Base-by-base conservation (phyloP, 805 yeast genomes). In the Myxozyma kluyveri region DNA sequence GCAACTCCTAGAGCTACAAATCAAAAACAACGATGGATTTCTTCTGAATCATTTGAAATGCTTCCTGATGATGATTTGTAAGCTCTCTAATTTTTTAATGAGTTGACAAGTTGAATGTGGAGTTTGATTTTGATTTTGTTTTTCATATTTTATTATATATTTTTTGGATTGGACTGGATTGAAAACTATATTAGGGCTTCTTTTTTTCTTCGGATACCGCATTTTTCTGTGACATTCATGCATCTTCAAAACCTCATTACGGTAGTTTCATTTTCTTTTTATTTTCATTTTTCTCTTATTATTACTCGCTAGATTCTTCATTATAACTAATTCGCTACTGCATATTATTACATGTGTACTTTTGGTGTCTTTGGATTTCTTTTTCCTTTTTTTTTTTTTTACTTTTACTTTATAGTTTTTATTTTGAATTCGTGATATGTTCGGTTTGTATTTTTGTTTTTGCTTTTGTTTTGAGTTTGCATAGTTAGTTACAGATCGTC, bases 1-100 rank as follows among this genome's bases (percentile, higher is more conserved):
- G 24, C 37, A 7, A 5, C 40, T 17, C 17, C 50, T 19, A 44
- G 9, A 14, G 31, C 29, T 14, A n/a, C 33, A 33, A n/a, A 17
- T 33, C 39, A 27, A 26, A 7, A 19, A 29, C 10, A 29, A 5
- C 37, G 33, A 4, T 23, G n/a, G 10, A 27, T 12, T 10, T n/a
- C 37, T 14, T 24, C 29, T 10, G 45, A 47, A 38, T 27, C 23
- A 12, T 47, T 31, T 19, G 51, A 47, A 17, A 47, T 47, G 51
- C 10, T 47, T 24, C 51, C 51, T 6, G 51, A 47, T n/a, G 51
- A 47, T 10, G 51, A 47, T 23, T 17, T 47, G 3, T 47, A 47
- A 21, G 12, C 29, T 19, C 32, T 9, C 31, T 23, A 10, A 18
- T 36, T 24, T n/a, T 14, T n/a, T 21, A 21, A 32, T 33, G 33